These are phyloP conservation scores for Yarrowia yakushimensis DNA, from an alignment of 805 yeast species.

Conservation along the genomic window DNA sequence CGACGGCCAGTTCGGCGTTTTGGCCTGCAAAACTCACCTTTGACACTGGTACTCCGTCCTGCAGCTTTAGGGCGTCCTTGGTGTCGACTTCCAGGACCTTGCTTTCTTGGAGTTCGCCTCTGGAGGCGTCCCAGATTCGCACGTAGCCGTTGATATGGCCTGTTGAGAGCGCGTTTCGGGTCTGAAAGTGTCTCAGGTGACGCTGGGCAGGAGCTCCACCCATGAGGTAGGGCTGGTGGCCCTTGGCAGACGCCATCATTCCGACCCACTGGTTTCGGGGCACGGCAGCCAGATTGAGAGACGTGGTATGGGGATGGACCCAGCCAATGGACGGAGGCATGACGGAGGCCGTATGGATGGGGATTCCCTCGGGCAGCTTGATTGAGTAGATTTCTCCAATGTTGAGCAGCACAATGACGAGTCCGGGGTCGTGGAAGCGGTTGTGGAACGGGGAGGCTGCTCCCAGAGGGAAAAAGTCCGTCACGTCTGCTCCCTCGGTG, in stretches of 20 bases:
- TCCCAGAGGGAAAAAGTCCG: conserved; percentile 53
- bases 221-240: conserved; percentile 48
- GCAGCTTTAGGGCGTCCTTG: conserved; percentile 44
- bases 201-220: conserved; percentile 76
- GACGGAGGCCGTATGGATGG: conserved; percentile 51
- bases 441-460: conserved; percentile 68
- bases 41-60: conserved; percentile 46
- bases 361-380: conserved; percentile 53
- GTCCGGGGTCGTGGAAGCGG: conserved; percentile 75
- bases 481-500: conserved; percentile 44
- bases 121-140: conserved; percentile 76
- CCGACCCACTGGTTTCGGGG: conserved; percentile 73
- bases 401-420: conserved; percentile 55
- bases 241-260: conserved; percentile 51
- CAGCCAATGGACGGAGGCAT: conserved; percentile 80
- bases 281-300: conserved; percentile 52
- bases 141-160: conserved; percentile 84
- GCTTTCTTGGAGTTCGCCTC: conserved; percentile 62
- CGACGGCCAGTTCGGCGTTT: conserved; percentile 69
- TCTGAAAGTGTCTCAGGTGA: conserved; percentile 47
- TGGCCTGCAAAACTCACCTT: conserved; percentile 73
- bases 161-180: conserved; percentile 61
- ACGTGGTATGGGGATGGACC: conserved; percentile 69
- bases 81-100: conserved; percentile 59
- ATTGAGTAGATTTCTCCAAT: conserved; percentile 65